Conservation (phyloP, 495 filamentous ascomycete species). For the Neurospora tetrasperma region DNA sequence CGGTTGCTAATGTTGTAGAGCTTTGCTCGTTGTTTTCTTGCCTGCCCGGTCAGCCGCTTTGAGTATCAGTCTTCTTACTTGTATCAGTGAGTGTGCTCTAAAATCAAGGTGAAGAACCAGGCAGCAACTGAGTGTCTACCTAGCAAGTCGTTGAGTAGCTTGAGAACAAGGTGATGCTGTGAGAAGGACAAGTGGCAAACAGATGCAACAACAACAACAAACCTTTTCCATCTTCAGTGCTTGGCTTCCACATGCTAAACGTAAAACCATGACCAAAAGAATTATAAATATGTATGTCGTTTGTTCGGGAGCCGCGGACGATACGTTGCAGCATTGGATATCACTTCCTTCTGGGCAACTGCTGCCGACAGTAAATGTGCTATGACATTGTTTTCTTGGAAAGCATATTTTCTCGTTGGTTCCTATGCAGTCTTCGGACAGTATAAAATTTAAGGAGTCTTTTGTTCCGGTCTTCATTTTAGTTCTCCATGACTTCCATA, state of each 20-base stretch:
- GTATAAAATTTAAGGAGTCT: background rate
- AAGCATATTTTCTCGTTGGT: background rate
- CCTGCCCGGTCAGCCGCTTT: background rate
- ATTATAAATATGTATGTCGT: background rate
- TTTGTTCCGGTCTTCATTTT: background rate
- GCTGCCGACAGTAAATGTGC: background rate
- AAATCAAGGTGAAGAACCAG: background rate
- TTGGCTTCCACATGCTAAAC: background rate
- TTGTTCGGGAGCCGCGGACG: background rate
- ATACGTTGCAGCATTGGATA: background rate
- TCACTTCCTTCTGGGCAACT: background rate
- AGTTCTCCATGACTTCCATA: background rate
- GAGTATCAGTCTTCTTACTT: too few relatives aligned
- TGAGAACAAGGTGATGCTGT: background rate
- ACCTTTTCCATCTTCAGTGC: background rate
- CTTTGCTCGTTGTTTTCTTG: background rate
- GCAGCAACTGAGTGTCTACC: background rate
- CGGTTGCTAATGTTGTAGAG: background rate
- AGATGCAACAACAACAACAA: background rate
- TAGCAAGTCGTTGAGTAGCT: background rate
- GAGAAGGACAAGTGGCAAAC: background rate
- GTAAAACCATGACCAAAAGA: background rate
- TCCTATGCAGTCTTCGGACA: background rate
- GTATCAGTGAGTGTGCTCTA: background rate
- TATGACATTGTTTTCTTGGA: background rate